These are phyloP conservation scores for Trichopus zeylanicus DNA, from an alignment of 116 monocot species.

Conservation along the genomic window DNA sequence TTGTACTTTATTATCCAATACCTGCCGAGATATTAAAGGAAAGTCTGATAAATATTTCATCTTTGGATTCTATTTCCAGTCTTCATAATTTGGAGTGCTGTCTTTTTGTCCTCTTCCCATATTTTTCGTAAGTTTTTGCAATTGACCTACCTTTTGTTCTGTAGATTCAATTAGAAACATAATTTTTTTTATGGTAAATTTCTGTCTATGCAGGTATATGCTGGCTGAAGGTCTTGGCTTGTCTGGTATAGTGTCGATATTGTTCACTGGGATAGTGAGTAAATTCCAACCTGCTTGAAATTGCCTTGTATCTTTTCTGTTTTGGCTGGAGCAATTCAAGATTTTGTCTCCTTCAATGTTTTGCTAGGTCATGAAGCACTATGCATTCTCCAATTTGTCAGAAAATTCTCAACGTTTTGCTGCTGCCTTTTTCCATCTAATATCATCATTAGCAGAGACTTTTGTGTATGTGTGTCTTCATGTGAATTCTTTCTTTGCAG, in stretches of 20 bases:
- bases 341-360: background rate
- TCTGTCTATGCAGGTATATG: slow-evolving; percentile 79
- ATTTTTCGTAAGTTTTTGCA: slow-evolving; percentile 86
- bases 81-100: slow-evolving; percentile 98
- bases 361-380: slow-evolving; percentile 95
- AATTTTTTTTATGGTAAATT: background rate
- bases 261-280: slow-evolving; percentile 99
- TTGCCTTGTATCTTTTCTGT: background rate
- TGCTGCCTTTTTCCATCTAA: slow-evolving; percentile 87
- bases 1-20: no score
- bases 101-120: slow-evolving; percentile 95
- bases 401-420: slow-evolving; percentile 86
- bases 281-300: background rate
- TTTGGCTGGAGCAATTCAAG: background rate
- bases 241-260: slow-evolving; percentile 96
- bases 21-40: no score
- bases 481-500: background rate
- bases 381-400: slow-evolving; percentile 92
- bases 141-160: slow-evolving; percentile 1
- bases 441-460: slow-evolving; percentile 97
- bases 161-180: slow-evolving; percentile 2
- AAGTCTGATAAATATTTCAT: no score
- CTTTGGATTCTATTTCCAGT: slow-evolving; percentile 31
- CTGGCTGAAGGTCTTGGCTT: slow-evolving; percentile 93
- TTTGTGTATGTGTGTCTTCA: slow-evolving; percentile 68